A percentile compares a stretch with the other conserved stretches of the same genome.
Conservation (phyloP, 345 rosid genomes). For the Triadica sebifera region DNA sequence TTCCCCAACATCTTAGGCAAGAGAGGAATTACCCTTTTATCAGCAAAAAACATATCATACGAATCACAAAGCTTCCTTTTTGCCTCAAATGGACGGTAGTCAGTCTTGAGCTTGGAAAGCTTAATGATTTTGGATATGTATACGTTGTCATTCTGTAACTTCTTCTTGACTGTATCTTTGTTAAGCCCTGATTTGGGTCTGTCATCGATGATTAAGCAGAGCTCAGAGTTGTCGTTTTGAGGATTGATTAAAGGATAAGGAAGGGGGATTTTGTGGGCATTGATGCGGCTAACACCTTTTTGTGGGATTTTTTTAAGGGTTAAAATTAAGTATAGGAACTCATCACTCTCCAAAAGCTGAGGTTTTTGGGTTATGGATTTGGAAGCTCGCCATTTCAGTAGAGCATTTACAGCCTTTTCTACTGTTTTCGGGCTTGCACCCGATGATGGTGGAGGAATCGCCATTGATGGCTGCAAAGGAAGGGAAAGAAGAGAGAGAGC, state of each 20-base stretch:
- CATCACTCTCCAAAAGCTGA: constrained; percentile 70
- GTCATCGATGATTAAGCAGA: constrained; percentile 74
- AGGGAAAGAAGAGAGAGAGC: too few relatives aligned
- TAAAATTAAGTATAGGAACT: constrained; percentile 53
- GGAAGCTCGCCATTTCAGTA: constrained; percentile 52
- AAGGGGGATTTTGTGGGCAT: constrained; percentile 47
- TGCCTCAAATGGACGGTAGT: constrained; percentile 49
- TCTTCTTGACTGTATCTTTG: constrained; percentile 56
- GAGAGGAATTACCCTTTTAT: constrained; percentile 49
- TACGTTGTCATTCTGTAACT: constrained; percentile 58
- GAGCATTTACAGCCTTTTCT: constrained; percentile 42
- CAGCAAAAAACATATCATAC: constrained; percentile 49
- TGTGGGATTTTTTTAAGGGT: constrained; percentile 69
- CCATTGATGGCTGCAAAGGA: constrained; percentile 6
- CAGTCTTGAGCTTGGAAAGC: constrained; percentile 56
- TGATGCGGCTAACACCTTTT: constrained; percentile 37
- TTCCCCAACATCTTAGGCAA: constrained; percentile 78
- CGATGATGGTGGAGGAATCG: constrained; percentile 1
- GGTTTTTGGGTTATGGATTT: constrained; percentile 49
- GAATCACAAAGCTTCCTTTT: constrained; percentile 53
- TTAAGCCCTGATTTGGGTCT: constrained; percentile 60
- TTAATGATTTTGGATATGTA: constrained; percentile 62
- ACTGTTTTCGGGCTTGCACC: constrained; percentile 38
- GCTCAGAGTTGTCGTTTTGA: constrained; percentile 42
- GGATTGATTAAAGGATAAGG: constrained; percentile 50